Percentiles rank a stretch among this genome's conserved stretches.
Conservation (phyloP, 2,329 filamentous ascomycete genomes). For the Alternaria incomplexa region DNA sequence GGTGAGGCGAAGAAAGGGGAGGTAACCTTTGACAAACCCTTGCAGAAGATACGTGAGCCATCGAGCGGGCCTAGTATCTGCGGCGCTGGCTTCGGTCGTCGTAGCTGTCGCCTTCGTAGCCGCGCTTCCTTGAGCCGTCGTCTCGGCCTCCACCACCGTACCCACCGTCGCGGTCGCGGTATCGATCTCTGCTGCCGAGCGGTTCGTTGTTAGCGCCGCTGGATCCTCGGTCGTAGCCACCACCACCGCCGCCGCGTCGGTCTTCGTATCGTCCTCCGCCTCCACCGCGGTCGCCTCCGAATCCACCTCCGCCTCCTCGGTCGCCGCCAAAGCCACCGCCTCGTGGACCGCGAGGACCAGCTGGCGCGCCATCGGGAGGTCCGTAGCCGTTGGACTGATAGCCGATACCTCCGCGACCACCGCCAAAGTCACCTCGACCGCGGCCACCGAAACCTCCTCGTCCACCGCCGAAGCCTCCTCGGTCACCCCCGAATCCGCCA, state of each 20-base stretch:
- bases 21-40: conserved; percentile 50
- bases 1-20: conserved; percentile 41
- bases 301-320: conserved; percentile 37
- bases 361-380: conserved; percentile 56
- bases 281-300: conserved; percentile 34
- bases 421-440: conserved; percentile 40
- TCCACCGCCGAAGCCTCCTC: conserved; percentile 56
- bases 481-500: conserved; percentile 35
- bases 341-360: conserved; percentile 53
- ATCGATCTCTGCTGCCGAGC: conserved; percentile 66
- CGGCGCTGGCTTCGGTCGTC: conserved; percentile 73
- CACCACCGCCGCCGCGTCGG: conserved; percentile 23
- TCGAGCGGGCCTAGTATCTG: conserved; percentile 58
- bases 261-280: conserved; percentile 26
- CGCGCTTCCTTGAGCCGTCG: conserved; percentile 53
- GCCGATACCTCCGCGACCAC: conserved; percentile 56
- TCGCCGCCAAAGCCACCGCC: conserved; percentile 49
- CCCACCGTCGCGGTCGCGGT: conserved; percentile 41
- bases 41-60: conserved; percentile 21
- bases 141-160: conserved; percentile 28
- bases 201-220: conserved; percentile 86
- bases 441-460: conserved; percentile 17
- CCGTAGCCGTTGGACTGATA: conserved; percentile 52
- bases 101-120: conserved; percentile 75
- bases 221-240: conserved; percentile 49